Percentiles rank a stretch among this genome's conserved stretches.
phyloP scores from a whole-genome alignment of 2,329 filamentous ascomycete genomes.

The Huntiella omanensis region DNA sequence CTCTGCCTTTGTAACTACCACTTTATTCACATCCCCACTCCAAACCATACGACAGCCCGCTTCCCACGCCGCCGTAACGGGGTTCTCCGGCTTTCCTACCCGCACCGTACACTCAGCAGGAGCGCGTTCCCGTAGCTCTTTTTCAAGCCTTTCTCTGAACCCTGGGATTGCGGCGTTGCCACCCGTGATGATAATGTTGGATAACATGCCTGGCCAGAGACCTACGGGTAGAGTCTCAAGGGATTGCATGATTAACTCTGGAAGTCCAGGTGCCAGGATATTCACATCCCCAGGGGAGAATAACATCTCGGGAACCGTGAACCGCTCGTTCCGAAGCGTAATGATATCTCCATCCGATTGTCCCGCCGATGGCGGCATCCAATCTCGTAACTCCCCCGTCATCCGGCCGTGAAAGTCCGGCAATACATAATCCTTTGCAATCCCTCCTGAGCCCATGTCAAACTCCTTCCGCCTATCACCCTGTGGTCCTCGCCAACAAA shows the following conservation, averaged over 20 bases:
- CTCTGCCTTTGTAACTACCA: conserved; percentile 69
- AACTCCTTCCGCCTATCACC: conserved; percentile 33
- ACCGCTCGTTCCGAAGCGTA: conserved; percentile 80
- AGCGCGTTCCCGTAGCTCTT: conserved; percentile 51
- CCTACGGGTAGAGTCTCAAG: conserved; percentile 59
- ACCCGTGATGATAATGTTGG: conserved; percentile 77
- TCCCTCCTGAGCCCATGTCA: conserved; percentile 28
- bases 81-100: conserved; percentile 50
- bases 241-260: conserved; percentile 66
- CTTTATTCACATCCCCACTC: conserved; percentile 44
- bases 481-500: conserved; percentile 60
- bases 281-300: conserved; percentile 78
- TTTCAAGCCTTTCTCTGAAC: conserved; percentile 61
- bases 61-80: conserved; percentile 65
- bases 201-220: conserved; percentile 63
- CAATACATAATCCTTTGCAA: conserved; percentile 80
- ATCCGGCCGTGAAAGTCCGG: conserved; percentile 51
- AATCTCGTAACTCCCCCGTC: conserved; percentile 55
- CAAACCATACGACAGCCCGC: conserved; percentile 64
- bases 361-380: conserved; percentile 38
- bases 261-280: conserved; percentile 63
- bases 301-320: conserved; percentile 72
- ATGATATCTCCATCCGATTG: conserved; percentile 43
- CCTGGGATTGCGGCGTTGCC: conserved; percentile 67
- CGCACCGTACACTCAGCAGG: conserved; percentile 63